Evolutionary conservation across 768 basidiomycete genomes (phyloP), one percentile per base, ranked within the genome.

Genomic region (Calocera viscosa): DNA sequence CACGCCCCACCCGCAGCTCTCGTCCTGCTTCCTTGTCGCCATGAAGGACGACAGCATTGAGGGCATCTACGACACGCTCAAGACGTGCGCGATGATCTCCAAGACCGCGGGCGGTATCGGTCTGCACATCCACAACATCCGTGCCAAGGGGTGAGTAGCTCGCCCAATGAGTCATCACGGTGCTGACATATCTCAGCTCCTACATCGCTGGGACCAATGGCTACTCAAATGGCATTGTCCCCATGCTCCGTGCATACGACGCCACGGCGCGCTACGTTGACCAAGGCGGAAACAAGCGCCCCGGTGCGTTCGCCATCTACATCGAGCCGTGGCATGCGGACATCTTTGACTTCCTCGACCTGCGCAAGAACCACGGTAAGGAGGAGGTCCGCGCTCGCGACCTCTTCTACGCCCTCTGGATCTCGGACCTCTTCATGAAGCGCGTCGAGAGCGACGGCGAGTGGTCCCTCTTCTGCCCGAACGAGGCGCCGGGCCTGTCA

Each of bases 11-110:
- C 85, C 93, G n/a, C 96, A 98, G 75, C 83, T 98, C 69, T 72
- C 90, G 69, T 95, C 93, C 1, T 98, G 96, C 79, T 99, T 98
- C 85, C 85, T 99, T 67, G 88, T 99, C 63, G 88, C 87, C 74
- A 98, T 98, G 96, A 93, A 94, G 77, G 94, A 97, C 22, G 96
- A 98, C 76, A 95, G 92, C 2, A 98, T 98, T 67, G 96, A 99
- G 71, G 96, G 96, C 22, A 98, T 99, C 77, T 99, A 98, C 76
- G 95, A 98, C 72, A 98, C 96, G 0, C 82, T 99, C 71, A 98
- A 97, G 82, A 91, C 85, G 69, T 98, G 96, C 74, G 96, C 96
- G 2, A 91, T 97, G 90, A 99, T 99, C 76, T 95, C 93, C 74
- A 98, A 99, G 82, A 96, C 94, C 3, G 96, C 96, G 28, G 96